phyloP scores from a whole-genome alignment of 352 stramenopile species.

The Pythium dissimile region DNA sequence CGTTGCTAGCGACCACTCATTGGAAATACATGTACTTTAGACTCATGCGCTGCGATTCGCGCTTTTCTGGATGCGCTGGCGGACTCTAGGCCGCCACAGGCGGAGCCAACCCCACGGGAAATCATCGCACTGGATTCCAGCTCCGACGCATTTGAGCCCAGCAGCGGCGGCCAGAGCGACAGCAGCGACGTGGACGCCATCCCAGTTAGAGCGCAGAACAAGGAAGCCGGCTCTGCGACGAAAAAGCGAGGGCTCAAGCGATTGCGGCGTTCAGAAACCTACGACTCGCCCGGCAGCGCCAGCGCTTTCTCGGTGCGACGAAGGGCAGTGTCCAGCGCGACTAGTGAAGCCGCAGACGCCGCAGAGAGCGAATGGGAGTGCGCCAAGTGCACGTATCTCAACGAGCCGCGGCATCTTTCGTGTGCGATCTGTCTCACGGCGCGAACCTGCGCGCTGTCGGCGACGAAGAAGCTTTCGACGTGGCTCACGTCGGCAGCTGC shows the following conservation, averaged over 20 bases:
- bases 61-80: not conserved
- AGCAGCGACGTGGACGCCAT: not conserved
- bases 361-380: constrained; percentile 24
- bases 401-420: constrained; percentile 9
- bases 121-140: constrained; percentile 18
- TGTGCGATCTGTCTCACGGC: constrained; percentile 22
- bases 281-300: not conserved
- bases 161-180: not conserved
- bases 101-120: not conserved
- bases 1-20: no score
- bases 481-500: constrained; percentile 8
- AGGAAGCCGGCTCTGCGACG: not conserved
- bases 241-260: constrained; percentile 15
- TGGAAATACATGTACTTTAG: not conserved
- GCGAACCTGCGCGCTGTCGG: not conserved
- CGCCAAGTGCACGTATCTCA: constrained; percentile 29
- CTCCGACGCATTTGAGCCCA: constrained; percentile 18
- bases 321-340: no score
- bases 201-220: not conserved
- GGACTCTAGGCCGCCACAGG: not conserved
- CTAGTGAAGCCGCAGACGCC: not conserved
- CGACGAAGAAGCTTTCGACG: constrained; percentile 19
- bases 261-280: not conserved
- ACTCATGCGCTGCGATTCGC: not conserved
- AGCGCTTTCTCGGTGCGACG: not conserved